Base-by-base conservation (phyloP, 176 grass and related monocot species). In the Zizania latifolia region DNA sequence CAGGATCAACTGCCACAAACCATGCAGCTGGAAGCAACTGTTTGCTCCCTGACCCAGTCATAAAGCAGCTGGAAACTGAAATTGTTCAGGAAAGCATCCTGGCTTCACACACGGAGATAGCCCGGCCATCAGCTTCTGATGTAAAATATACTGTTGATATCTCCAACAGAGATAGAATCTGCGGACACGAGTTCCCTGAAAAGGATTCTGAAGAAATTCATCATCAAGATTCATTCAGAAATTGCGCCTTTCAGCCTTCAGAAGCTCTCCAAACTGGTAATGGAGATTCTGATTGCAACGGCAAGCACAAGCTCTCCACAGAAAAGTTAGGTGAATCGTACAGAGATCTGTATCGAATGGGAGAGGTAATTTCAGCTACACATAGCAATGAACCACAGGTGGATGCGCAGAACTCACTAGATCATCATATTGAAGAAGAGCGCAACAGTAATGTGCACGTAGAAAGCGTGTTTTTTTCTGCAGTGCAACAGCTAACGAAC, bases 401-500 rank as follows among this genome's bases (percentile, higher is more conserved):
- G 8, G 30, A 38, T 53, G 19, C 34, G 19, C 58, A 77, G 40
- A 78, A 27, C 22, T 66, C 40, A 64, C 22, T 14, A 1, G 23
- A 14, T 17, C 19, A 28, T 35, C 40, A 10, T 16, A 45, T 1
- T 33, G 36, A 46, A 19, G 19, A 53, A 54, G 60, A 54, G 22
- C 8, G 8, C 45, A 6, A 29, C 31, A 59, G 26, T 55, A 26
- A 22, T 29, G 34, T 45, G 48, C 45, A 51, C 6, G 1, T 46
- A 6, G 70, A 56, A 16, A 56, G 19, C 5, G 59, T 51, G 3
- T 77, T 81, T 24, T 58, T 35, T 30, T 56, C 37, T n/a, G 71
- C 72, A 14, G 38, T 56, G 54, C 36, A 72, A 66, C 56, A 81
- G 71, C 74, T 87, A 58, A 67, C 46, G 15, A 53, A 1, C 5